Percentiles rank a stretch among this genome's conserved stretches.
Conservation (phyloP, 495 filamentous ascomycete genomes). For the Neurospora tetraspora region DNA sequence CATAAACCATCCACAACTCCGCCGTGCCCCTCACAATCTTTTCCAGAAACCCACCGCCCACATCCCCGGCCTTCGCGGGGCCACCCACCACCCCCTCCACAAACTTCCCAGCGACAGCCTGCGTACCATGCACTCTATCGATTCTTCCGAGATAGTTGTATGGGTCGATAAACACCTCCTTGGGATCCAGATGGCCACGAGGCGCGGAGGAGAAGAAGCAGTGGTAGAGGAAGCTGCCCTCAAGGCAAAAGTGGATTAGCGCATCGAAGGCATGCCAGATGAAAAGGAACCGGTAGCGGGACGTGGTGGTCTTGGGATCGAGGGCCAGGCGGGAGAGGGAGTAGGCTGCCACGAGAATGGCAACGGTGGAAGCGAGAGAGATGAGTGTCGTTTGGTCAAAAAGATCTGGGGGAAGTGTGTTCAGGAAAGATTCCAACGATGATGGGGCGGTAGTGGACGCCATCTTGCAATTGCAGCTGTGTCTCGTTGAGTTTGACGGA, state of each 20-base stretch:
- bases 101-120: slow-evolving; percentile 45
- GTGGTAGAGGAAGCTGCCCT: slow-evolving; percentile 85
- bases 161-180: slow-evolving; percentile 26
- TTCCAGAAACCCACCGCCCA: neutral
- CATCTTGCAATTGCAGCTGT: slow-evolving; percentile 3
- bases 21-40: slow-evolving; percentile 18
- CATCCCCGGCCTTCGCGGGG: neutral
- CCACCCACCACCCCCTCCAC: neutral
- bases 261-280: slow-evolving; percentile 93
- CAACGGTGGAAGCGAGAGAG: slow-evolving; percentile 40
- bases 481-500: neutral
- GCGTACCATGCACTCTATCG: slow-evolving; percentile 60
- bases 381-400: slow-evolving; percentile 45
- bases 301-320: slow-evolving; percentile 20
- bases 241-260: slow-evolving; percentile 79
- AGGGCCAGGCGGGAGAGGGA: slow-evolving; percentile 34
- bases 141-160: slow-evolving; percentile 31
- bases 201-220: slow-evolving; percentile 69
- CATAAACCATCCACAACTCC: slow-evolving; percentile 86
- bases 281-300: slow-evolving; percentile 59
- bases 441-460: slow-evolving; percentile 7
- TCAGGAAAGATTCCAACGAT: neutral
- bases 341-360: slow-evolving; percentile 38
- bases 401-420: slow-evolving; percentile 29
- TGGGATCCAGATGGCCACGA: slow-evolving; percentile 22